These are phyloP conservation scores for Neurospora pannonica DNA, from an alignment of 495 filamentous ascomycete species.

Conservation along the genomic window DNA sequence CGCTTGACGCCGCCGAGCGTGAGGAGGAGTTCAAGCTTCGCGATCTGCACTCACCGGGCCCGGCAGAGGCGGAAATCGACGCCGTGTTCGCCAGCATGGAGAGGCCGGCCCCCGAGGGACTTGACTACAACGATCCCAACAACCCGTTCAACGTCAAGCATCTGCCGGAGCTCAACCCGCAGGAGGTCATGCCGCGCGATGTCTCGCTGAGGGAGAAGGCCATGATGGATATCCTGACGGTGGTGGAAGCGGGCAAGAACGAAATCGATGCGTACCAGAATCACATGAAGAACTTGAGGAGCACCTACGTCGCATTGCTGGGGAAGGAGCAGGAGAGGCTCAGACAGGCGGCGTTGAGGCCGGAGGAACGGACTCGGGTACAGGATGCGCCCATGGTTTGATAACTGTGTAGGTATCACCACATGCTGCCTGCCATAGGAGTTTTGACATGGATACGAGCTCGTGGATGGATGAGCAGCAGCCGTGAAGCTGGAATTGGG, in stretches of 20 bases:
- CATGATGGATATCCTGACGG: slow-evolving; percentile 10
- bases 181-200: neutral
- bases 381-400: slow-evolving; percentile 1
- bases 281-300: slow-evolving; percentile 11
- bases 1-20: slow-evolving; percentile 43
- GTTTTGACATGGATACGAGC: neutral
- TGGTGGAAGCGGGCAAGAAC: slow-evolving; percentile 9
- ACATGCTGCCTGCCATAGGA: neutral
- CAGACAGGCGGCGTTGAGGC: slow-evolving; percentile 12
- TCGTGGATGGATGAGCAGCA: neutral
- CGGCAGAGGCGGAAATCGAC: slow-evolving; percentile 13
- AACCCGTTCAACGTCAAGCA: slow-evolving; percentile 3
- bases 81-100: slow-evolving; percentile 19
- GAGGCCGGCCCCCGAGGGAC: slow-evolving; percentile 8
- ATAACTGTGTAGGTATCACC: neutral
- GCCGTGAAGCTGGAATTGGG: neutral
- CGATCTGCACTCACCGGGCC: neutral
- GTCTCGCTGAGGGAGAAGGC: slow-evolving; percentile 12
- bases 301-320: slow-evolving; percentile 9
- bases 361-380: slow-evolving; percentile 10
- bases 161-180: neutral
- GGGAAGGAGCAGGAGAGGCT: slow-evolving; percentile 17
- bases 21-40: slow-evolving; percentile 49
- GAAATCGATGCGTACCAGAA: slow-evolving; percentile 14
- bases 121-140: slow-evolving; percentile 14